Base-by-base conservation (phyloP, 768 basidiomycete species). In the Suillus discolor region DNA sequence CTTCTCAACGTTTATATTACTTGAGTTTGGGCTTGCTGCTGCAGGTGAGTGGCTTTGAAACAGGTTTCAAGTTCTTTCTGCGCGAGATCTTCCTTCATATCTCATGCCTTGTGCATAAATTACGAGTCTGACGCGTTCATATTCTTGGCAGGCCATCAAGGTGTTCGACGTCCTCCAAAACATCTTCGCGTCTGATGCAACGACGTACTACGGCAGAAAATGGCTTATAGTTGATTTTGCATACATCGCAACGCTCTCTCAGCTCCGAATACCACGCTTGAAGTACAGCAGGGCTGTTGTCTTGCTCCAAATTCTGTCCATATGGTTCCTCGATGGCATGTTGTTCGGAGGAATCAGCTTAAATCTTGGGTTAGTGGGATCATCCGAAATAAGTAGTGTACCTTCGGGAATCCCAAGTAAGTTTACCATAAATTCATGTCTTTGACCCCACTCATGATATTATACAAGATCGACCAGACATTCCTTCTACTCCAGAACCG, bases 1-100 rank as follows among this genome's bases (percentile, higher is more conserved):
- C 92, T 25, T 89, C 92, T 18, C 92, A 94, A 74, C 83, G 95
- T 60, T 83, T 92, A 7, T 93, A 96, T 71, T 84, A 85, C 68
- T 81, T 93, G 53, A 91, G 93, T 66, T 77, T 94, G 31, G 91
- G 89, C 9, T 84, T 89, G 47, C 81, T 94, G 2, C 81, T 92
- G 41, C 94, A 96, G 84, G 94, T 91, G 68, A 63, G 83, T 69
- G 23, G 18, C 59, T 25, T 60, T 31, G 15, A 49, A n/a, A 51
- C 41, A 31, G 25, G 0, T 42, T 60, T 12, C 23, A 60, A 31
- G 18, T 60, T 49, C 62, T 59, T 38, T 60, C 36, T 15, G 31
- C 23, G 25, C 34, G 57, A 11, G 23, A 31, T 31, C 34, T 57
- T 23, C 41, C 31, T 44, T 61, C 41, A 42, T 15, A 59, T 25